Evolutionary conservation across 495 filamentous ascomycete genomes (phyloP).

Genomic region (Lineolata rhizophorae): DNA sequence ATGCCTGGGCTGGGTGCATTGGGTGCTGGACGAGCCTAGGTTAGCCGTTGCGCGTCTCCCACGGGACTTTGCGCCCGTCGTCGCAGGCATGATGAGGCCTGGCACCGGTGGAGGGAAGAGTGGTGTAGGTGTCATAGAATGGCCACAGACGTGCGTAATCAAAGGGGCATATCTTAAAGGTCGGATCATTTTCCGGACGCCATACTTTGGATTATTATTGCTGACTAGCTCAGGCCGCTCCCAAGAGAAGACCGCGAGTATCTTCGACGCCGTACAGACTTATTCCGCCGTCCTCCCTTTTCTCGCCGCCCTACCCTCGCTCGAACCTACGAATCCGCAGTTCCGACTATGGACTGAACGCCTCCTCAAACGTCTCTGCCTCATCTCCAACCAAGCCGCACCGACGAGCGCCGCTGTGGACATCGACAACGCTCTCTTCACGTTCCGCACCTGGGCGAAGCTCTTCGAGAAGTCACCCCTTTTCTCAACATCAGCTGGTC

Average conservation of each 20-base stretch:
- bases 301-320: constrained; percentile 24
- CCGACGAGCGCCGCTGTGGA: constrained; percentile 17
- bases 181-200: constrained; percentile 9
- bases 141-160: constrained; percentile 60
- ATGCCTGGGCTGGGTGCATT: constrained; percentile 67
- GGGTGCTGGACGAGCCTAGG: constrained; percentile 43
- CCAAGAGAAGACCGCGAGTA: constrained; percentile 31
- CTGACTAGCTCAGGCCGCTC: constrained; percentile 24
- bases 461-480: constrained; percentile 25
- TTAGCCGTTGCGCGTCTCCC: constrained; percentile 40
- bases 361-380: constrained; percentile 47
- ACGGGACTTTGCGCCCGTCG: constrained; percentile 29
- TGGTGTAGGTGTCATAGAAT: no score
- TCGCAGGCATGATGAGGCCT: constrained; percentile 27
- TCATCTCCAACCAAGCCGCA: constrained; percentile 34
- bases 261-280: constrained; percentile 34
- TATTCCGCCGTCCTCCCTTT: constrained; percentile 40
- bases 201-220: constrained; percentile 6
- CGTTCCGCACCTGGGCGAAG: constrained; percentile 40
- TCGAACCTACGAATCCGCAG: constrained; percentile 22
- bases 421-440: constrained; percentile 24
- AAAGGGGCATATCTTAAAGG: constrained; percentile 61
- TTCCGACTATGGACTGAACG: constrained; percentile 62
- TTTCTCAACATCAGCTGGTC: constrained; percentile 8
- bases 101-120: no score